Conservation (phyloP, 768 basidiomycete genomes). For the Boletus rubescentipes region DNA sequence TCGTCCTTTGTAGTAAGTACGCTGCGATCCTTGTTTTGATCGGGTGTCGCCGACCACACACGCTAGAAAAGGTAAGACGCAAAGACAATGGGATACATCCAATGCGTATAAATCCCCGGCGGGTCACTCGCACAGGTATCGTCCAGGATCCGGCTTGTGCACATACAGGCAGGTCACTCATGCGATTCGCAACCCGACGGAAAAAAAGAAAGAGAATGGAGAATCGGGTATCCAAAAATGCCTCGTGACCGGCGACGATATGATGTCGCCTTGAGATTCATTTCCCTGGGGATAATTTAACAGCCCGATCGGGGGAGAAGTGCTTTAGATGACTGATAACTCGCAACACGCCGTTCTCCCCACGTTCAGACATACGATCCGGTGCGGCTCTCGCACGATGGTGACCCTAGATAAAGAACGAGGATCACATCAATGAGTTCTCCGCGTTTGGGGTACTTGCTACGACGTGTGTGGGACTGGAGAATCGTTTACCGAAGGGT, state of each 20-base stretch:
- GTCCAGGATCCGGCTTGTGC: not conserved
- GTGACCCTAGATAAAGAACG: constrained; percentile 2
- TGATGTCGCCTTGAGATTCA: not conserved
- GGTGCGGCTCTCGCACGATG: not conserved
- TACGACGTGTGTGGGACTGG: constrained; percentile 11
- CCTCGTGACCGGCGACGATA: not conserved
- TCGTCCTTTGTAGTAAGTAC: not conserved
- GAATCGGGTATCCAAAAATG: not conserved
- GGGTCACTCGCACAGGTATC: not conserved
- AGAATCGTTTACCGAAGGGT: constrained; percentile 22
- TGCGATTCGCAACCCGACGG: not conserved
- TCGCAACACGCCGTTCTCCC: constrained; percentile 5
- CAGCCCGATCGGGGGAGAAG: not conserved
- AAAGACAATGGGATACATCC: not conserved
- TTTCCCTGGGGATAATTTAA: not conserved
- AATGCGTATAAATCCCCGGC: not conserved
- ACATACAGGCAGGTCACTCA: too few species aligned
- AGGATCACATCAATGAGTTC: constrained; percentile 7
- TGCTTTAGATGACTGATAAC: not conserved
- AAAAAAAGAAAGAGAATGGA: not conserved
- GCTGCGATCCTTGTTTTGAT: constrained; percentile 4
- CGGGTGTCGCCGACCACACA: not conserved
- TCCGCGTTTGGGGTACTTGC: constrained; percentile 10
- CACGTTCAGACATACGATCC: constrained; percentile 1
- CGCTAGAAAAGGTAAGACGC: not conserved